Evolutionary conservation across 805 yeast species (phyloP).

Genomic region (Candida stauntonica): DNA sequence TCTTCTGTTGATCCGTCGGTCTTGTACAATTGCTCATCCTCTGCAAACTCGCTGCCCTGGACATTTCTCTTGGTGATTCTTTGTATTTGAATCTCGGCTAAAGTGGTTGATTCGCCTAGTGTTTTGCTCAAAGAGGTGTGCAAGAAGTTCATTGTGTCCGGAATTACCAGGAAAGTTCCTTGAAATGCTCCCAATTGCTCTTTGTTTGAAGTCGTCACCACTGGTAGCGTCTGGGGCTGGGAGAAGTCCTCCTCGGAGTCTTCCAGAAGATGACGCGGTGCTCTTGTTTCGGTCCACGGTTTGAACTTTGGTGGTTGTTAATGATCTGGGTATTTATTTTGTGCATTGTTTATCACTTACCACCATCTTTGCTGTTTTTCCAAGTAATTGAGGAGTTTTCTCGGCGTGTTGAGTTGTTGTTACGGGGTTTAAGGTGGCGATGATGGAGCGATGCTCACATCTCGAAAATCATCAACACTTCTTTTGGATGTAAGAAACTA

Average conservation of each 20-base stretch:
- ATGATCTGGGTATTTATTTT: too few species aligned
- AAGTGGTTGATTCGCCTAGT: background rate
- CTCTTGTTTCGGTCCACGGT: slow-evolving; percentile 42
- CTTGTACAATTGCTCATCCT: slow-evolving; percentile 48
- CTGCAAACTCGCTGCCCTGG: slow-evolving; percentile 34
- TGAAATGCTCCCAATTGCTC: slow-evolving; percentile 6
- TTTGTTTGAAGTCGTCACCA: background rate
- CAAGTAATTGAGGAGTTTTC: too few species aligned
- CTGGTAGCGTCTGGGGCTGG: slow-evolving; percentile 18
- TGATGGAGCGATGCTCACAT: too few species aligned
- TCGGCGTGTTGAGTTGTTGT: too few species aligned
- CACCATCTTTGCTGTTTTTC: slow-evolving; percentile 19
- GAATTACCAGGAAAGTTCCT: slow-evolving; percentile 16
- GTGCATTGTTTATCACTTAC: too few species aligned
- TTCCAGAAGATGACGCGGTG: slow-evolving; percentile 47
- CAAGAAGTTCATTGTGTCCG: slow-evolving; percentile 15
- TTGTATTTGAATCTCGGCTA: slow-evolving; percentile 5
- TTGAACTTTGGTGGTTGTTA: slow-evolving; percentile 31
- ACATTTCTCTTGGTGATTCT: slow-evolving; percentile 8
- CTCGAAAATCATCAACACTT: too few species aligned
- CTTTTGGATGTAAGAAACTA: too few species aligned
- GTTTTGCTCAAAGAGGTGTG: slow-evolving; percentile 11
- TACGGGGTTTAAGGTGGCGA: too few species aligned
- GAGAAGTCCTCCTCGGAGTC: slow-evolving; percentile 33
- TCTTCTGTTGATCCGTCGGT: slow-evolving; percentile 6